These are phyloP conservation scores for Starmerella stigmatis DNA, from an alignment of 805 yeast genomes.

Conservation along the genomic window DNA sequence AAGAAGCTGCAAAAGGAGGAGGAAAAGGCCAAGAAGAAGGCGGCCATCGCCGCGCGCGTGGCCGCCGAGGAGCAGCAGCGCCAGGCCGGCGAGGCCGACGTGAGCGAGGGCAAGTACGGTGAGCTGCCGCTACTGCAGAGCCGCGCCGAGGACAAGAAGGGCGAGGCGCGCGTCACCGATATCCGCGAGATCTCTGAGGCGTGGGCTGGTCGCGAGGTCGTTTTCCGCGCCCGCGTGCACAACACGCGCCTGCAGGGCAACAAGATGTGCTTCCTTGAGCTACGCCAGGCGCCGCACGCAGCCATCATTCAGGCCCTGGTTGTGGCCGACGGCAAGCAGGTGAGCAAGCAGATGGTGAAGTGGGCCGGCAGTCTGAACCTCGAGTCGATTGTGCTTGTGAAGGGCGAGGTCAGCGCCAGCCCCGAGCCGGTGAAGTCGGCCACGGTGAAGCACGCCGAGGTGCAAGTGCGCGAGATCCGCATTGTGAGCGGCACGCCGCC, in stretches of 20 bases:
- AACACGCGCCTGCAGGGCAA: conserved; percentile 93
- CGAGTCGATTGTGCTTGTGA: conserved; percentile 85
- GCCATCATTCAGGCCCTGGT: conserved; percentile 69
- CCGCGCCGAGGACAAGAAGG: conserved; percentile 43
- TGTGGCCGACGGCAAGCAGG: conserved; percentile 56
- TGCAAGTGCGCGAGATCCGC: conserved; percentile 60
- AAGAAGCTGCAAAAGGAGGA: conserved; percentile 88
- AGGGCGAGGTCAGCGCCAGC: conserved; percentile 73
- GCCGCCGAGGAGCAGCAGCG: conserved; percentile 80
- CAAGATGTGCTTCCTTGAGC: conserved; percentile 77
- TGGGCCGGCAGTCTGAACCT: conserved; percentile 80
- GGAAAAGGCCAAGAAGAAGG: conserved; percentile 87
- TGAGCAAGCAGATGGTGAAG: conserved; percentile 92
- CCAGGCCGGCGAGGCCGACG: conserved; percentile 66
- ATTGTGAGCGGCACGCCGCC: conserved; percentile 82
- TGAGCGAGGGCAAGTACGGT: conserved; percentile 82
- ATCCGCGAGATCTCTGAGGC: conserved; percentile 44
- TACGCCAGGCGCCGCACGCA: conserved; percentile 72
- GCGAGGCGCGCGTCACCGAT: conserved; percentile 45
- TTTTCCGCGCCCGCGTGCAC: conserved; percentile 90
- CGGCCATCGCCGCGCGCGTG: conserved; percentile 78
- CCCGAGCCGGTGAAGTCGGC: conserved; percentile 83
- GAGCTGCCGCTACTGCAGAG: conserved; percentile 80
- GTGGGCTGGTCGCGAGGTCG: conserved; percentile 62
- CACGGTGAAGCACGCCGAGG: conserved; percentile 82